phyloP scores from a whole-genome alignment of 129 eudicot genomes.

The Oenanthe sinensis region DNA sequence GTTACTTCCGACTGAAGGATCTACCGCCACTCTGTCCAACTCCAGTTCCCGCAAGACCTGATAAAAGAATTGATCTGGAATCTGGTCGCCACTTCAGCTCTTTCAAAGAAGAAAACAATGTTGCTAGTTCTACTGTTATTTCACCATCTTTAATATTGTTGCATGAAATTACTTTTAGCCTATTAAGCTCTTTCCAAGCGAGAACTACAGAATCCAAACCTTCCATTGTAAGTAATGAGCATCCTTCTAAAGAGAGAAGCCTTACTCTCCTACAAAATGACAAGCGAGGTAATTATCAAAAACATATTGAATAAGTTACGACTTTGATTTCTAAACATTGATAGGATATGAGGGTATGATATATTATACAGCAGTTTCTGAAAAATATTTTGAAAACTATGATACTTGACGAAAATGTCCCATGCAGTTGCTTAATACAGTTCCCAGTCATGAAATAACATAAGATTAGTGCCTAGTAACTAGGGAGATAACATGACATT shows the following conservation, averaged over 20 bases:
- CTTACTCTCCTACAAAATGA: conserved; percentile 50
- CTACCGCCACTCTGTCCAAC: conserved; percentile 77
- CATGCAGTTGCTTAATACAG: neutral
- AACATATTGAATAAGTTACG: neutral
- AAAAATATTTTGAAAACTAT: neutral
- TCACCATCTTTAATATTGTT: conserved; percentile 75
- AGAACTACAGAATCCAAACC: conserved; percentile 75
- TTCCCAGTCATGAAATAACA: neutral
- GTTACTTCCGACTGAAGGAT: conserved; percentile 53
- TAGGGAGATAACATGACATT: neutral
- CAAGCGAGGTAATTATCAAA: neutral
- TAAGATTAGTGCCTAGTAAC: neutral
- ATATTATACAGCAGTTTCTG: neutral
- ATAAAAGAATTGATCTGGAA: conserved; percentile 61
- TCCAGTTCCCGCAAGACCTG: conserved; percentile 86
- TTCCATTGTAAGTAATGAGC: conserved; percentile 70
- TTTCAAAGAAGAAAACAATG: conserved; percentile 64
- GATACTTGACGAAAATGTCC: neutral
- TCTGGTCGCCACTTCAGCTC: conserved; percentile 94
- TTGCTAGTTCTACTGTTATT: conserved; percentile 68
- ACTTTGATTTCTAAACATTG: neutral
- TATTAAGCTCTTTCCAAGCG: conserved; percentile 70
- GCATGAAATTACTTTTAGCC: conserved; percentile 82
- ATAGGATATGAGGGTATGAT: neutral
- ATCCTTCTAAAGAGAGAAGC: conserved; percentile 79